phyloP scores from a whole-genome alignment of 768 basidiomycete genomes.

The Panaeolus cyanescens region DNA sequence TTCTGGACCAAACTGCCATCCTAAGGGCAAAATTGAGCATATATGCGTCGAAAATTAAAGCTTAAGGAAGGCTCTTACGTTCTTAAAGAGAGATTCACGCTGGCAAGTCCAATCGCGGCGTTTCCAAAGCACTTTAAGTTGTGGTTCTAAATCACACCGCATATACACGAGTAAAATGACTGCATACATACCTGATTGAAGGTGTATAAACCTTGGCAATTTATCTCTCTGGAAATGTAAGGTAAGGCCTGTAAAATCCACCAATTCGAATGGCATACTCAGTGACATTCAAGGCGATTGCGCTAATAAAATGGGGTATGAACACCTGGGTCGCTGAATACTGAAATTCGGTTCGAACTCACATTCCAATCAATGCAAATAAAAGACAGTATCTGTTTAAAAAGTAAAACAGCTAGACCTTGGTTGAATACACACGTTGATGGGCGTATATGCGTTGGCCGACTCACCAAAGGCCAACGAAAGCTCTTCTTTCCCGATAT shows the following conservation, averaged over 20 bases:
- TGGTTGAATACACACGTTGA: not conserved
- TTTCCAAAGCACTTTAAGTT: constrained; percentile 53
- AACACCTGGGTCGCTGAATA: not conserved
- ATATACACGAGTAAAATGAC: constrained; percentile 2
- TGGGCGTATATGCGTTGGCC: not conserved
- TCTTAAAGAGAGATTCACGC: constrained; percentile 68
- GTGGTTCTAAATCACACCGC: not conserved
- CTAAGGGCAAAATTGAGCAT: constrained; percentile 30
- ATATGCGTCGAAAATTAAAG: constrained; percentile 13
- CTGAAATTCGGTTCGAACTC: constrained; percentile 24
- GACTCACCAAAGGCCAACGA: constrained; percentile 70
- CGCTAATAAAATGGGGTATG: constrained; percentile 32
- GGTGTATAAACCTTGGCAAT: constrained; percentile 71
- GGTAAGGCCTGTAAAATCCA: not conserved
- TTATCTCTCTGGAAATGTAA: constrained; percentile 38
- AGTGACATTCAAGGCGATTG: constrained; percentile 60
- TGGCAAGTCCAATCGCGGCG: constrained; percentile 67
- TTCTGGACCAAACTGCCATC: constrained; percentile 72
- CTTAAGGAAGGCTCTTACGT: constrained; percentile 49
- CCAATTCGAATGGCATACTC: constrained; percentile 38
- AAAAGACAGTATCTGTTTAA: constrained; percentile 66
- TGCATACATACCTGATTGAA: constrained; percentile 52
- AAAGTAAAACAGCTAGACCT: constrained; percentile 65
- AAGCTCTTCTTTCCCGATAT: constrained; percentile 57
- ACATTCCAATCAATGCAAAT: constrained; percentile 72